Conservation (phyloP, 1,284 basidiomycete species). For the Ceratobasidium sp. region DNA sequence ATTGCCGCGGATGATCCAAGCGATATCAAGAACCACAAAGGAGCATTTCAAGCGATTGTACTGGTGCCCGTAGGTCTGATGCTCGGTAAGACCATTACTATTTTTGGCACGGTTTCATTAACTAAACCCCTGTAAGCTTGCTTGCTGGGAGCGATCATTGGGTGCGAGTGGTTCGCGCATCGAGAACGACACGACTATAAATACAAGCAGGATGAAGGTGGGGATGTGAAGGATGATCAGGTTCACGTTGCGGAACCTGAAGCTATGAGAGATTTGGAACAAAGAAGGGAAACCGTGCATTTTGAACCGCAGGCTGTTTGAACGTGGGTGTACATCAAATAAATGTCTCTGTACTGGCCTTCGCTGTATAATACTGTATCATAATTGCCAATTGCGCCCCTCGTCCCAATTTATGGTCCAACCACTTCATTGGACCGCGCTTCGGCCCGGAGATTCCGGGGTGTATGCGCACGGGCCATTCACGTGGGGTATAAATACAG, state of each 20-base stretch:
- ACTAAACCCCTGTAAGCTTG: background rate
- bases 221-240: background rate
- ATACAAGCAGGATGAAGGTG: background rate
- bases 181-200: background rate
- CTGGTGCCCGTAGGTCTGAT: conserved; percentile 22
- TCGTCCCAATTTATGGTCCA: no score
- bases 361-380: no score
- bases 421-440: background rate
- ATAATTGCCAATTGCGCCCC: no score
- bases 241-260: background rate
- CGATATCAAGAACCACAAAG: conserved; percentile 7
- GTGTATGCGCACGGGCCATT: conserved; percentile 52
- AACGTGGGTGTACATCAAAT: no score
- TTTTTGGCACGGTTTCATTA: no score
- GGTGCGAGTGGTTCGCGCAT: conserved; percentile 36
- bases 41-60: conserved; percentile 16
- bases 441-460: conserved; percentile 9
- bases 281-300: no score
- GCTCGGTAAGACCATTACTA: background rate
- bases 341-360: no score
- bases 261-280: no score
- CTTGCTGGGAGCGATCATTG: conserved; percentile 2
- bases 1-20: conserved; percentile 22
- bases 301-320: no score
- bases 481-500: conserved; percentile 53